A percentile compares a stretch with the other conserved stretches of the same genome.
Conservation (phyloP, 192 early-diverging fungal genomes). For the Coemansia sp. region DNA sequence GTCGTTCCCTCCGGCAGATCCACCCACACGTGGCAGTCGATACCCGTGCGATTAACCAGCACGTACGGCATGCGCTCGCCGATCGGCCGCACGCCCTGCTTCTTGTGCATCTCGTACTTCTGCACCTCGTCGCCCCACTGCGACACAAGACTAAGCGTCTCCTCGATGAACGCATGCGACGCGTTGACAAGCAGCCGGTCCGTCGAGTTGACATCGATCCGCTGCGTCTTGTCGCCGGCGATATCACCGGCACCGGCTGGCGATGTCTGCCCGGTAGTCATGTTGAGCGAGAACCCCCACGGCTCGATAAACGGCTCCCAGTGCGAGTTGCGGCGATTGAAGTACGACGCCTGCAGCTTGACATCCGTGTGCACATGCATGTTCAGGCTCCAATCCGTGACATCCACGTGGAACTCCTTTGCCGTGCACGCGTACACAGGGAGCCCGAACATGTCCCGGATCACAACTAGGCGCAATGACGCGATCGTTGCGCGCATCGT, state of each 20-base stretch:
- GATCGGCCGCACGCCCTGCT: constrained; percentile 19
- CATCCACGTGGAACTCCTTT: constrained; percentile 76
- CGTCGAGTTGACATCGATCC: constrained; percentile 67
- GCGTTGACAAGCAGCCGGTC: constrained; percentile 84
- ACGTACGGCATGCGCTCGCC: constrained; percentile 75
- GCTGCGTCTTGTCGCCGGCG: constrained; percentile 24
- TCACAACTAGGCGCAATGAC: constrained; percentile 67
- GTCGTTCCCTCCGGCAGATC: constrained; percentile 55
- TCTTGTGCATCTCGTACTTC: constrained; percentile 24
- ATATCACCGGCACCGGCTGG: background rate
- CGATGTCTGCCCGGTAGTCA: constrained; percentile 19
- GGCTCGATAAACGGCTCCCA: constrained; percentile 98
- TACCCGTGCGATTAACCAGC: constrained; percentile 89
- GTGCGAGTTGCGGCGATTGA: constrained; percentile 96
- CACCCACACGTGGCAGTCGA: constrained; percentile 87
- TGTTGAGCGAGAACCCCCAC: constrained; percentile 70
- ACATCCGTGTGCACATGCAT: constrained; percentile 70
- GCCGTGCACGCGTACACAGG: constrained; percentile 87
- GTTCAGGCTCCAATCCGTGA: constrained; percentile 80
- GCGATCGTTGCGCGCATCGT: constrained; percentile 48
- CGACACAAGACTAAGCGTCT: constrained; percentile 60
- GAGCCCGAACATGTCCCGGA: constrained; percentile 93
- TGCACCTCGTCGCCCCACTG: constrained; percentile 54
- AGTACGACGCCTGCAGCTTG: constrained; percentile 82
- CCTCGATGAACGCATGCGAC: constrained; percentile 79